Evolutionary conservation across 2,329 filamentous ascomycete genomes (phyloP).

Genomic region (Diaporthe sp.): DNA sequence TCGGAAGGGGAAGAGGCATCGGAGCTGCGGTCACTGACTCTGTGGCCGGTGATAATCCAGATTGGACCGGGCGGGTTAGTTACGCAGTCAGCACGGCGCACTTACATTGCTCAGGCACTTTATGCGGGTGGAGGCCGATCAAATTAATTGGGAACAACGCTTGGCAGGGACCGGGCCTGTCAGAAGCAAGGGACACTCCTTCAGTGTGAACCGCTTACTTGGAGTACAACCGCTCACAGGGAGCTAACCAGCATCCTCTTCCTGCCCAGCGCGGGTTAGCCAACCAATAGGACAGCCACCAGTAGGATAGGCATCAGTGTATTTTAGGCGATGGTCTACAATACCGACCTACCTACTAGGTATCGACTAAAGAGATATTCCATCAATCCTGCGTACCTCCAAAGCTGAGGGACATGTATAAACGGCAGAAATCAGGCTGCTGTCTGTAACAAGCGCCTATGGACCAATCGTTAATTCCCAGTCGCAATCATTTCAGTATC

Average conservation of each 20-base stretch:
- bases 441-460: not conserved
- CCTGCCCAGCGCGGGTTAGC: not conserved
- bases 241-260: not conserved
- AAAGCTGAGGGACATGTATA: no score
- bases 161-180: slow-evolving; percentile 30
- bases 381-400: not conserved
- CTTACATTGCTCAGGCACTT: not conserved
- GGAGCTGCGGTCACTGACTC: not conserved
- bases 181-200: slow-evolving; percentile 1
- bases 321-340: no score
- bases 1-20: not conserved
- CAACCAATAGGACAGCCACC: not conserved
- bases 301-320: no score
- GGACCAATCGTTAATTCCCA: no score
- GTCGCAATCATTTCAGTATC: not conserved
- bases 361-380: not conserved
- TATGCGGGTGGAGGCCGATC: slow-evolving; percentile 24
- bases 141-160: slow-evolving; percentile 28
- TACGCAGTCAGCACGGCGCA: not conserved
- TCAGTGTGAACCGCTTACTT: not conserved
- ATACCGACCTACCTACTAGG: no score
- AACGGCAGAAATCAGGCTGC: not conserved
- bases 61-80: not conserved
- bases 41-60: slow-evolving; percentile 6
- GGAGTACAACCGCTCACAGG: not conserved